A percentile compares a stretch with the other conserved stretches of the same genome.
These are phyloP conservation scores for Polyporus arcularius DNA, from an alignment of 768 basidiomycete genomes.

Conservation along the genomic window DNA sequence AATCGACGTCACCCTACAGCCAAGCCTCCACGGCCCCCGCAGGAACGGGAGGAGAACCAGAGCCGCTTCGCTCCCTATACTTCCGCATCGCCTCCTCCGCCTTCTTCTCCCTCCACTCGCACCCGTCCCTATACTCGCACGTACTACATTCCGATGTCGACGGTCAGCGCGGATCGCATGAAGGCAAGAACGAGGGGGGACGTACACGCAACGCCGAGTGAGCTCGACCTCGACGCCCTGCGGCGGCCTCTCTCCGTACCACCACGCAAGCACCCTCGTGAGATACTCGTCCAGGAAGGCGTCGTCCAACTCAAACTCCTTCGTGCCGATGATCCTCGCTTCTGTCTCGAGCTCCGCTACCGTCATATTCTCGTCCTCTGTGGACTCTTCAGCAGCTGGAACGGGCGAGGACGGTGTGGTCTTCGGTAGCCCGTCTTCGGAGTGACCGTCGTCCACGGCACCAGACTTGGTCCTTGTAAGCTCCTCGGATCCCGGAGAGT, in stretches of 20 bases:
- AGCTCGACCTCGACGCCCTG: constrained; percentile 67
- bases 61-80: background rate
- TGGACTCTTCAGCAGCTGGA: background rate
- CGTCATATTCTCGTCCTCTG: constrained; percentile 11
- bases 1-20: background rate
- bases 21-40: background rate
- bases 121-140: constrained; percentile 74
- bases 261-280: constrained; percentile 63
- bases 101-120: constrained; percentile 72
- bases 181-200: constrained; percentile 10
- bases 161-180: background rate
- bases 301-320: constrained; percentile 57
- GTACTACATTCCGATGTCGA: constrained; percentile 21
- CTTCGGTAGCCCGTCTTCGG: background rate
- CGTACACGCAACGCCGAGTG: constrained; percentile 68
- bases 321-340: constrained; percentile 61
- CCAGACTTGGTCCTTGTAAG: background rate
- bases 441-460: too few species aligned
- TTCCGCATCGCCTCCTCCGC: constrained; percentile 42
- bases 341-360: constrained; percentile 12
- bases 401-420: constrained; percentile 6
- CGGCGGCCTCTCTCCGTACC: constrained; percentile 70
- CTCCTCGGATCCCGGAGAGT: background rate
- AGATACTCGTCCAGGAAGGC: constrained; percentile 55
- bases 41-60: background rate